Evolutionary conservation across 2,329 filamentous ascomycete genomes (phyloP).

Genomic region (Ophiostoma ips): DNA sequence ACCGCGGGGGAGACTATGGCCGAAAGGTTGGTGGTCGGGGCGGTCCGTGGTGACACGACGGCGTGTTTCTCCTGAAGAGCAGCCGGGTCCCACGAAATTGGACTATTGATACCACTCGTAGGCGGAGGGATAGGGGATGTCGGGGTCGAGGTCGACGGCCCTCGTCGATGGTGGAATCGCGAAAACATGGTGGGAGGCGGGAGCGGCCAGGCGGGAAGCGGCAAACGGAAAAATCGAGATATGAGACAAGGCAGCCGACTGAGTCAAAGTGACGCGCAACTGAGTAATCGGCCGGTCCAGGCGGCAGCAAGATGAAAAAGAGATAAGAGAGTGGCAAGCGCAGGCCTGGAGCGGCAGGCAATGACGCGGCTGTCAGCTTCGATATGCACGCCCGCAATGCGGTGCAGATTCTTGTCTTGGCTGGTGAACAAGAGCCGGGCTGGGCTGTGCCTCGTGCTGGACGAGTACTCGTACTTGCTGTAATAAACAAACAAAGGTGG

Average conservation of each 20-base stretch:
- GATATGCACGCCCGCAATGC: background rate
- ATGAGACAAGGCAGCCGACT: background rate
- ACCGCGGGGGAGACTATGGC: background rate
- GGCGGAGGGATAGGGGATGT: constrained; percentile 33
- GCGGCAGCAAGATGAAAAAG: background rate
- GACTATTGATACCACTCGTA: constrained; percentile 28
- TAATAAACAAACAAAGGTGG: background rate
- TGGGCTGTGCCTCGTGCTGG: background rate
- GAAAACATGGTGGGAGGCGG: constrained; percentile 20
- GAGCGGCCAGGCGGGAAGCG: background rate
- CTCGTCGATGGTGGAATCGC: constrained; percentile 45
- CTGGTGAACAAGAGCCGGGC: background rate
- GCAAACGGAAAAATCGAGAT: no score
- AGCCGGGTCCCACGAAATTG: constrained; percentile 25
- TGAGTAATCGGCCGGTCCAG: background rate
- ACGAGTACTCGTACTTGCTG: background rate
- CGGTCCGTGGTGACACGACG: constrained; percentile 2
- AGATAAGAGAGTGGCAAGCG: background rate
- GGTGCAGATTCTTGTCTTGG: background rate
- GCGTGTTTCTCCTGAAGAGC: constrained; percentile 24
- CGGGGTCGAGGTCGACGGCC: constrained; percentile 40
- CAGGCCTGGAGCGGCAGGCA: background rate
- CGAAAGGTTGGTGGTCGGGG: constrained; percentile 7
- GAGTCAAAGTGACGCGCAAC: no score
- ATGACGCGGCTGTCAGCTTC: background rate